Percentiles rank a stretch among this genome's conserved stretches.
These are phyloP conservation scores for Lentinula raphanica DNA, from an alignment of 768 basidiomycete genomes.

Conservation along the genomic window DNA sequence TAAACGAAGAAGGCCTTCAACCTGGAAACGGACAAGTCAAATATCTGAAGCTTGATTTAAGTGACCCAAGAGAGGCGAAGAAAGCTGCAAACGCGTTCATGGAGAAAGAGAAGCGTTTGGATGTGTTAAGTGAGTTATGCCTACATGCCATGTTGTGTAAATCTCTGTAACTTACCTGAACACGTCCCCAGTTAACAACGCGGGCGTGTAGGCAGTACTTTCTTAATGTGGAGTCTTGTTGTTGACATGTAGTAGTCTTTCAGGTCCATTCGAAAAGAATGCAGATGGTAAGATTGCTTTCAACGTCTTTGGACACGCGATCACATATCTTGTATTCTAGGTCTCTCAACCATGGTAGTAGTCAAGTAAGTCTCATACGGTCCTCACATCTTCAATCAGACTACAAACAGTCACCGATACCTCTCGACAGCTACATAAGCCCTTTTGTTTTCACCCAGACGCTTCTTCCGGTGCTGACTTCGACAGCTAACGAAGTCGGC, in stretches of 20 bases:
- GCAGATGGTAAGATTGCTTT: constrained; percentile 7
- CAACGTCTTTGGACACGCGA: neutral
- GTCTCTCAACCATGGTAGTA: constrained; percentile 8
- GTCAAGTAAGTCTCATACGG: neutral
- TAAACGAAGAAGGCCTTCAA: constrained; percentile 38
- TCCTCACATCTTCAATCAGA: too few relatives aligned
- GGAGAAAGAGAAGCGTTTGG: constrained; percentile 44
- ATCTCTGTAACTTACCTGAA: neutral
- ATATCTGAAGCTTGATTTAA: constrained; percentile 49
- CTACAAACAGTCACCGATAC: too few relatives aligned
- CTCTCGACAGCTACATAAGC: constrained; percentile 34
- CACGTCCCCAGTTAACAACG: constrained; percentile 46
- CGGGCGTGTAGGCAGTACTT: constrained; percentile 31
- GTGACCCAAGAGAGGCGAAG: constrained; percentile 42
- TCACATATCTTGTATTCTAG: neutral
- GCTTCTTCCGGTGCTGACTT: constrained; percentile 41
- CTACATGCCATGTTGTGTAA: neutral
- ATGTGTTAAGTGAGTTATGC: constrained; percentile 50
- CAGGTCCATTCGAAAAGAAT: constrained; percentile 9
- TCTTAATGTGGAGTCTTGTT: constrained; percentile 8
- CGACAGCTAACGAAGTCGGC: constrained; percentile 34
- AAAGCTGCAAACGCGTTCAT: constrained; percentile 45
- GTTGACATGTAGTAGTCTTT: constrained; percentile 7
- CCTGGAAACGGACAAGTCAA: constrained; percentile 41
- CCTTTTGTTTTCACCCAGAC: constrained; percentile 42